Percentiles rank a stretch among this genome's conserved stretches.
Evolutionary conservation across 1,284 basidiomycete genomes (phyloP).

Genomic region (Malassezia globosa): DNA sequence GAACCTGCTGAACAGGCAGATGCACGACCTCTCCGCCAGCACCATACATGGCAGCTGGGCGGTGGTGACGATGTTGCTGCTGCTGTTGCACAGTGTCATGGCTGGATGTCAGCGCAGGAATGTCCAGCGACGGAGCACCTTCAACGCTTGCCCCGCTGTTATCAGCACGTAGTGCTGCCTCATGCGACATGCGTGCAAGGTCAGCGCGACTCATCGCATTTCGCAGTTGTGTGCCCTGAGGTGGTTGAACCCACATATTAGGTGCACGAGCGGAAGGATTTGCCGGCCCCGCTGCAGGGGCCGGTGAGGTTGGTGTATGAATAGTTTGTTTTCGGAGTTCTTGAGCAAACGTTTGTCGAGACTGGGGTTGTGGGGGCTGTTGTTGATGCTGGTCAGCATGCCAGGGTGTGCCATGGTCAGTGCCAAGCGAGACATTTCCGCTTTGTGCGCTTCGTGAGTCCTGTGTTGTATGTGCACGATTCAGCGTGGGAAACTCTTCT

Average conservation of each 20-base stretch:
- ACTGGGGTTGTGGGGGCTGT: too few species aligned
- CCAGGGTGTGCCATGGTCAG: slow-evolving; percentile 5
- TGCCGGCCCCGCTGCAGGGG: neutral
- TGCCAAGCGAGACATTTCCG: neutral
- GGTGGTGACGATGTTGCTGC: neutral
- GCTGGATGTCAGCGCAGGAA: neutral
- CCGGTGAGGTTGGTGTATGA: neutral
- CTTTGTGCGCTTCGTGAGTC: neutral
- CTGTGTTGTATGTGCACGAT: slow-evolving; percentile 17
- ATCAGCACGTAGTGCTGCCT: neutral
- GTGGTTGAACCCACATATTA: neutral
- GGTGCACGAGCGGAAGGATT: neutral
- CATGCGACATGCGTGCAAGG: neutral
- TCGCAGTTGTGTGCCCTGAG: neutral
- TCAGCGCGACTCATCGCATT: neutral
- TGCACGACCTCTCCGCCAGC: slow-evolving; percentile 14
- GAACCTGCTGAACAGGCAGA: slow-evolving; percentile 81
- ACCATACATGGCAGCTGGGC: neutral
- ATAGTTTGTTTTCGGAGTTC: neutral
- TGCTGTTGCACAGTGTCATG: neutral
- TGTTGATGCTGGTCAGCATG: too few species aligned
- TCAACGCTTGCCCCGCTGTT: neutral
- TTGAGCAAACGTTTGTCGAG: neutral
- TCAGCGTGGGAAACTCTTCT: slow-evolving; percentile 44
- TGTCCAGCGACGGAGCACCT: too few species aligned